A percentile compares a stretch with the other conserved stretches of the same genome.
Evolutionary conservation across 2,329 filamentous ascomycete genomes (phyloP).

Genomic region (Alternaria infectoria): DNA sequence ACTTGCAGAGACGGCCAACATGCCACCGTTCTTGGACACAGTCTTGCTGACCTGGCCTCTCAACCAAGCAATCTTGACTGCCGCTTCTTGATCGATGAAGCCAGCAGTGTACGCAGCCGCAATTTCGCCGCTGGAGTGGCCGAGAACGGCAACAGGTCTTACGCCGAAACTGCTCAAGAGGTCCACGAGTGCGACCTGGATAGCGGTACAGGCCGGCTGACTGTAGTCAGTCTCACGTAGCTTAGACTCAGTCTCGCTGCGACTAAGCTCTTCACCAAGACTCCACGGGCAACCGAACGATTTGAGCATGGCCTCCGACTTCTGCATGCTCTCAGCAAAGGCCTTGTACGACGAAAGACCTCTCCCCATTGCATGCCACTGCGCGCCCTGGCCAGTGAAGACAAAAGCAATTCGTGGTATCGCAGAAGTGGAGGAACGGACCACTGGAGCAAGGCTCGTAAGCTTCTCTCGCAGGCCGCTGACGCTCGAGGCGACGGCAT

Average conservation of each 20-base stretch:
- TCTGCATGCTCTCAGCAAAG: slow-evolving; percentile 5
- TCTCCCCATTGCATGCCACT: slow-evolving; percentile 42
- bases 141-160: slow-evolving; percentile 15
- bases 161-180: slow-evolving; percentile 17
- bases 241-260: not conserved
- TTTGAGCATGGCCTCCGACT: slow-evolving; percentile 9
- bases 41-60: slow-evolving; percentile 7
- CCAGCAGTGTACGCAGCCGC: slow-evolving; percentile 24
- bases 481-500: not conserved
- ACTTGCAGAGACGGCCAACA: slow-evolving; percentile 7
- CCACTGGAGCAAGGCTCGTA: slow-evolving; percentile 2
- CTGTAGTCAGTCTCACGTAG: slow-evolving; percentile 12
- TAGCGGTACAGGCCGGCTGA: slow-evolving; percentile 25
- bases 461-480: not conserved
- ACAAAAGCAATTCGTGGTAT: slow-evolving; percentile 28
- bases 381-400: slow-evolving; percentile 44
- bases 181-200: slow-evolving; percentile 28
- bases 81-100: slow-evolving; percentile 3
- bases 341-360: not conserved
- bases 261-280: slow-evolving; percentile 3
- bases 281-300: slow-evolving; percentile 9
- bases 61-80: slow-evolving; percentile 9
- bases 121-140: slow-evolving; percentile 32
- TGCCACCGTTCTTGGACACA: slow-evolving; percentile 2
- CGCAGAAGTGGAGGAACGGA: slow-evolving; percentile 4